Evolutionary conservation across 1,284 basidiomycete species (phyloP).

Genomic region (Erythrobasidium hasegawianum): DNA sequence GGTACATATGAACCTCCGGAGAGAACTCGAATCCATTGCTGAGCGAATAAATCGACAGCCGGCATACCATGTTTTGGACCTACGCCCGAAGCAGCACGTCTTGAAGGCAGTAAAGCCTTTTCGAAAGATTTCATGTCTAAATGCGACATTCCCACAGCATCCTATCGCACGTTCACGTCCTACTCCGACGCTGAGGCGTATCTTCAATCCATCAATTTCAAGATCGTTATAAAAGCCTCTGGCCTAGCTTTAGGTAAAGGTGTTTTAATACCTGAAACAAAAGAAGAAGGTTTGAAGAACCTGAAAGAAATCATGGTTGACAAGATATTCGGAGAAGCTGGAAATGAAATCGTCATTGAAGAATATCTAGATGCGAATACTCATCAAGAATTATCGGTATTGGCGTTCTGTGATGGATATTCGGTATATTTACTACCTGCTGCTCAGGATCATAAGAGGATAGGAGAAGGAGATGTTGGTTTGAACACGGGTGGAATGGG

Average conservation of each 20-base stretch:
- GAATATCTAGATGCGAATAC: slow-evolving; percentile 69
- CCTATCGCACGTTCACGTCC: slow-evolving; percentile 74
- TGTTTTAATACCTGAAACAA: slow-evolving; percentile 80
- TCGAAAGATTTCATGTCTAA: slow-evolving; percentile 95
- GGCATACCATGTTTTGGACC: slow-evolving; percentile 97
- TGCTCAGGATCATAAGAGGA: slow-evolving; percentile 97
- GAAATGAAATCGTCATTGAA: slow-evolving; percentile 83
- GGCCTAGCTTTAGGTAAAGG: slow-evolving; percentile 96
- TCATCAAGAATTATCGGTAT: slow-evolving; percentile 78
- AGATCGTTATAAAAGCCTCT: slow-evolving; percentile 86
- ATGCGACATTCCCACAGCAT: slow-evolving; percentile 88
- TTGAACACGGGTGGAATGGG: slow-evolving; percentile 98
- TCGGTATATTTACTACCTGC: slow-evolving; percentile 84
- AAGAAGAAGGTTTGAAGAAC: slow-evolving; percentile 74
- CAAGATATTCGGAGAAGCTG: slow-evolving; percentile 74
- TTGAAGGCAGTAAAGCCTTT: slow-evolving; percentile 97
- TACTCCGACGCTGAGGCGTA: slow-evolving; percentile 71
- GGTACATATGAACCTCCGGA: too few relatives aligned
- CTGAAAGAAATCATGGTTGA: slow-evolving; percentile 82
- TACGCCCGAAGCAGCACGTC: slow-evolving; percentile 77
- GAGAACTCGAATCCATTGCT: too few relatives aligned
- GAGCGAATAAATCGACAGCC: too few relatives aligned
- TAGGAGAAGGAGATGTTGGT: slow-evolving; percentile 92
- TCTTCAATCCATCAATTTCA: slow-evolving; percentile 58
- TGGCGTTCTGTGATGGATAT: slow-evolving; percentile 96